Evolutionary conservation across 192 early-diverging fungal genomes (phyloP), one percentile per base, ranked within the genome.

Genomic region (Diversispora eburnea): DNA sequence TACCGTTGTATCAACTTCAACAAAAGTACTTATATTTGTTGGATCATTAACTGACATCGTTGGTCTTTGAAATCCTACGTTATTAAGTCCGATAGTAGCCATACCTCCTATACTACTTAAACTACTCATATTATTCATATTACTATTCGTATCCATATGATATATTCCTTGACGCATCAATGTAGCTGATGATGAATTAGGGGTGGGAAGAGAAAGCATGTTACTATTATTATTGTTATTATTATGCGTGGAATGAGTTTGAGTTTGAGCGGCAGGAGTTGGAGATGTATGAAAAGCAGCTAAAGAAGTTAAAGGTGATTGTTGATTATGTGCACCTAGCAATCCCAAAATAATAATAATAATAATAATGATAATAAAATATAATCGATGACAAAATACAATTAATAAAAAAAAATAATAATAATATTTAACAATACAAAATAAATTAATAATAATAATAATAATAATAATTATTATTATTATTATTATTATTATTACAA

Each of bases 201-300:
- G 70, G 22, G 25, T 72, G 4, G 70, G 70, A 8, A 72, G 39
- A 33, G 70, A 45, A 47, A 72, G 25, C 41, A 72, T 47, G 39
- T 12, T 72, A 25, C 22, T 65, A 49, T 51, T 8, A 33, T 52
- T 62, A 22, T 19, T 59, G 33, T 65, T 45, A 47, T 22, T 56
- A 33, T 10, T 25, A 8, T 43, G 51, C 49, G 9, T 25, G 54
- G 13, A 33, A 33, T 33, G 25, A 33, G 67, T 22, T 56, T 69
- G 67, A 41, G 67, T 65, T 15, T 62, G 60, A 41, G 60, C 25
- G 4, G 60, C 10, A 13, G 39, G 60, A 17, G 60, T 42, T 41
- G 60, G 10, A 43, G 60, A 42, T 15, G 60, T 25, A 62, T 62
- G 20, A 25, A 62, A 25, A 5, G 33, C 10, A 8, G 59, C 25